These are phyloP conservation scores for Paracamarosporium sp. DNA, from an alignment of 2,329 filamentous ascomycete species.

Conservation along the genomic window DNA sequence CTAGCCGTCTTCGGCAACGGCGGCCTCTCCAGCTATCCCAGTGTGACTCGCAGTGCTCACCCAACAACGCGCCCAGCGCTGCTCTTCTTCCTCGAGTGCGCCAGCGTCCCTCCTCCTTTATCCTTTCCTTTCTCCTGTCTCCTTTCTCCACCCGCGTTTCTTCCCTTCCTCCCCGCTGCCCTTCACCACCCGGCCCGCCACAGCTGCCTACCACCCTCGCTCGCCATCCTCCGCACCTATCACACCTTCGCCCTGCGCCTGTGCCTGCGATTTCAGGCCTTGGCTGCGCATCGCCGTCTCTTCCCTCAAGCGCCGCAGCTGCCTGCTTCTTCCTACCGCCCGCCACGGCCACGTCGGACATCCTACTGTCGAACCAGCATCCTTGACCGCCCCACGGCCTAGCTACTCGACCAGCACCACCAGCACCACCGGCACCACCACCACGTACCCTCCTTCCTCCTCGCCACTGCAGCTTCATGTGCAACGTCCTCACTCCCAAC, in stretches of 20 bases:
- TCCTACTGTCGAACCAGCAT: not conserved
- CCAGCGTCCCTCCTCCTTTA: not conserved
- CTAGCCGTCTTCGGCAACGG: not conserved
- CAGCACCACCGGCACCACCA: not conserved
- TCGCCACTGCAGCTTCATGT: slow-evolving; percentile 40
- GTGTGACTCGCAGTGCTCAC: slow-evolving; percentile 7
- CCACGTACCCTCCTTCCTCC: slow-evolving; percentile 6
- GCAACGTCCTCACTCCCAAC: slow-evolving; percentile 44
- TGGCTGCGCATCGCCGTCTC: not conserved
- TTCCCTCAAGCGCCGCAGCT: not conserved
- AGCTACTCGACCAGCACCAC: not conserved
- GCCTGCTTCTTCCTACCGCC: not conserved
- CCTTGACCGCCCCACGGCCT: not conserved
- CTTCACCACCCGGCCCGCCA: not conserved
- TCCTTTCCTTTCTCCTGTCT: not conserved
- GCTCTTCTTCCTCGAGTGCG: not conserved
- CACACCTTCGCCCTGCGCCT: not conserved
- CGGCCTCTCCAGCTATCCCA: slow-evolving; percentile 7
- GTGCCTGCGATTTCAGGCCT: not conserved
- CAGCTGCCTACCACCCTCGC: slow-evolving; percentile 6
- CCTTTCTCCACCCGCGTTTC: not conserved
- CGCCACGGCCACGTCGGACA: not conserved
- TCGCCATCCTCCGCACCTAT: slow-evolving; percentile 5
- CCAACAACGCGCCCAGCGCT: slow-evolving; percentile 5
- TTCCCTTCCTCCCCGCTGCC: not conserved